Conservation (phyloP, 2,329 filamentous ascomycete species). For the Exserohilum rostratum region DNA sequence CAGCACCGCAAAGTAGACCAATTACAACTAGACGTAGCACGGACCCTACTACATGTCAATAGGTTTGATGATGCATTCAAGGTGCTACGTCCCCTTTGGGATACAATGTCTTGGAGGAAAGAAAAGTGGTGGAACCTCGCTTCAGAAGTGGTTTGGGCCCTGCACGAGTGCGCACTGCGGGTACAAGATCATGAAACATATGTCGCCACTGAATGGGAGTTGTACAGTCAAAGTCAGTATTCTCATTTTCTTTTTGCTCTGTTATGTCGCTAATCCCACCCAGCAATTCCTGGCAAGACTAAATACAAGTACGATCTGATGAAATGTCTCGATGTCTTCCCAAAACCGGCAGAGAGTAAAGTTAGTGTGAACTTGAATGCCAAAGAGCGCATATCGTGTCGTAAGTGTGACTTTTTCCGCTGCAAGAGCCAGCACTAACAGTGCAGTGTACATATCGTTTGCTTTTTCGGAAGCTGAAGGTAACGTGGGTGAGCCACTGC, state of each 20-base stretch:
- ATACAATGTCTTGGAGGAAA: conserved; percentile 62
- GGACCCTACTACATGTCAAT: conserved; percentile 58
- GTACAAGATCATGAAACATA: conserved; percentile 56
- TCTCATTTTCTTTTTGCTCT: no score
- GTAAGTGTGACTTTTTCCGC: conserved; percentile 49
- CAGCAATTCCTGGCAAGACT: conserved; percentile 41
- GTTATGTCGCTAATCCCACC: conserved; percentile 14
- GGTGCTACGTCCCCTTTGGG: conserved; percentile 61
- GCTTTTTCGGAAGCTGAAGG: conserved; percentile 61
- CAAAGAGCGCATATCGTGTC: conserved; percentile 56
- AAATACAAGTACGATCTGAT: conserved; percentile 55
- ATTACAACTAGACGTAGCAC: conserved; percentile 61
- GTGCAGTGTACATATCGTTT: conserved; percentile 56
- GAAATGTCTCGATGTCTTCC: conserved; percentile 51
- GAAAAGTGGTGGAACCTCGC: conserved; percentile 66
- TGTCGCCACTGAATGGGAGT: conserved; percentile 63
- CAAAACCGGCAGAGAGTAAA: conserved; percentile 45
- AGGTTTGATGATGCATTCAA: conserved; percentile 59
- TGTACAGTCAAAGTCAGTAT: conserved; percentile 48
- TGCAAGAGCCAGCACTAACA: conserved; percentile 38
- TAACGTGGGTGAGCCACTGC: conserved; percentile 64
- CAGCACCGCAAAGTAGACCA: conserved; percentile 63
- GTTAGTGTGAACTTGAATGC: conserved; percentile 55
- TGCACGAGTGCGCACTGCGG: conserved; percentile 60
- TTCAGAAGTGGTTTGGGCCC: conserved; percentile 58